Percentiles rank a stretch among this genome's conserved stretches.
These are phyloP conservation scores for Albophoma yamanashiensis DNA, from an alignment of 2,329 filamentous ascomycete genomes.

Conservation along the genomic window DNA sequence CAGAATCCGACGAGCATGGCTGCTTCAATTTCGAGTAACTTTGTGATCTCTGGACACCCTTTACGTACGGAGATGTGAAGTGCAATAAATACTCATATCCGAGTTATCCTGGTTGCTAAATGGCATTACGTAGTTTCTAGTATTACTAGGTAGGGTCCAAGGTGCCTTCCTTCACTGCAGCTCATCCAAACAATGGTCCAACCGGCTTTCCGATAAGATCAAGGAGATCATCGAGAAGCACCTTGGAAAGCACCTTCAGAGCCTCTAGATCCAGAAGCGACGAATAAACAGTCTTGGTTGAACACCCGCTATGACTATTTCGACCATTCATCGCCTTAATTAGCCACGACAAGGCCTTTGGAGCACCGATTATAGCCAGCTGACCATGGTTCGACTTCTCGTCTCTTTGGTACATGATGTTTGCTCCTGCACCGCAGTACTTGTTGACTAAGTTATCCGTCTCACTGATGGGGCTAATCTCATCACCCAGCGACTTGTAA, in stretches of 20 bases:
- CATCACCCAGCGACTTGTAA: slow-evolving; percentile 30
- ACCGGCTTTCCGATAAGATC: neutral
- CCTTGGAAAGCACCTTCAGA: neutral
- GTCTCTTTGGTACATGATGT: slow-evolving; percentile 23
- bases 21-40: too few species aligned
- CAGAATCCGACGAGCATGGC: too few species aligned
- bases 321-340: neutral
- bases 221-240: neutral
- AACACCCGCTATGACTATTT: neutral
- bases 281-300: neutral
- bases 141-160: too few species aligned
- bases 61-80: too few species aligned
- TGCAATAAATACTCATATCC: too few species aligned
- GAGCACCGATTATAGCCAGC: neutral
- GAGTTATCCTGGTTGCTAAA: too few species aligned
- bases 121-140: neutral
- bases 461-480: slow-evolving; percentile 28
- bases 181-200: neutral
- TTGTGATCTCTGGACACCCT: too few species aligned
- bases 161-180: too few species aligned
- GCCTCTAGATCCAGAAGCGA: neutral
- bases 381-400: neutral
- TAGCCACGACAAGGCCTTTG: neutral
- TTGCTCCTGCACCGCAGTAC: slow-evolving; percentile 29
- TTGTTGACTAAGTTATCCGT: slow-evolving; percentile 29